Evolutionary conservation across 148 eudicot species (phyloP).

Genomic region (Simmondsia chinensis): DNA sequence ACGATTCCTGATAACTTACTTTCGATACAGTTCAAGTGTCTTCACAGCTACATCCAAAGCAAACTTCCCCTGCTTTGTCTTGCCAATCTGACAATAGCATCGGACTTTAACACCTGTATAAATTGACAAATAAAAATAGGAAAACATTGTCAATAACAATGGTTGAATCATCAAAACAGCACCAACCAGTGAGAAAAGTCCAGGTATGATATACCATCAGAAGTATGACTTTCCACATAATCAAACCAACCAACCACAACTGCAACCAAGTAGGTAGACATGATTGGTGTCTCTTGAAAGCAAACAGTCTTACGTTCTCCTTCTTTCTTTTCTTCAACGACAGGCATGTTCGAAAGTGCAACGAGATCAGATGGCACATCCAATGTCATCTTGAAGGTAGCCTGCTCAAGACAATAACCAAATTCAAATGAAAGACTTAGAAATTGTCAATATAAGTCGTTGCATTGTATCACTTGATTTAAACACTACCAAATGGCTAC

Average conservation of each 20-base stretch:
- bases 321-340: slow-evolving; percentile 49
- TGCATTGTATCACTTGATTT: no score
- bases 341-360: slow-evolving; percentile 98
- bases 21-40: slow-evolving; percentile 70
- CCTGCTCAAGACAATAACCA: no score
- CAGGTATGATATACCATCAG: slow-evolving; percentile 54
- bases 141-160: neutral
- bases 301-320: slow-evolving; percentile 64
- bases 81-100: slow-evolving; percentile 87
- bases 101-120: slow-evolving; percentile 65
- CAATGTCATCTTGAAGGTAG: slow-evolving; percentile 82
- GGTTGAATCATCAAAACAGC: neutral
- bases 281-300: slow-evolving; percentile 84
- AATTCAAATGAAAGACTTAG: no score
- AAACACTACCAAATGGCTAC: no score
- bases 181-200: neutral
- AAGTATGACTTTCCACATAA: slow-evolving; percentile 74
- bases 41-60: slow-evolving; percentile 91
- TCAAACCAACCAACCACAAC: slow-evolving; percentile 87
- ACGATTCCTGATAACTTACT: slow-evolving; percentile 26
- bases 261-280: slow-evolving; percentile 95
- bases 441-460: no score
- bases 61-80: slow-evolving; percentile 81
- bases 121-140: slow-evolving; percentile 1
- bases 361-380: slow-evolving; percentile 78